These are phyloP conservation scores for Myrmaecium sp. DNA, from an alignment of 2,329 filamentous ascomycete genomes.

Conservation along the genomic window DNA sequence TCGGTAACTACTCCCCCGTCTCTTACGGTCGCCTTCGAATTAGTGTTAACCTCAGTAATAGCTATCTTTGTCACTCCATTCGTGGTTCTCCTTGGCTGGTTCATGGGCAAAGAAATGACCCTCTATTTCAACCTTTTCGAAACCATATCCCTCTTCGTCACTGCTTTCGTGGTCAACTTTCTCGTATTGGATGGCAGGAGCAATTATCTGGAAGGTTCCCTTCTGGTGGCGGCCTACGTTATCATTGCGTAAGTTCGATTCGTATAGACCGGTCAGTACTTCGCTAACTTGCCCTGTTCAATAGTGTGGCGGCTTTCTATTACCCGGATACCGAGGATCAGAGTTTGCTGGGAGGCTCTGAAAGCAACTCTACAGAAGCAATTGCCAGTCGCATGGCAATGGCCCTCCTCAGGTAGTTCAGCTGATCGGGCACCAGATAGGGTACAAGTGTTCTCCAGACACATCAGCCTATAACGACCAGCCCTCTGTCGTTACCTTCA, in stretches of 20 bases:
- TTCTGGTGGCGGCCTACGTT: constrained; percentile 60
- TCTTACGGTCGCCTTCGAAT: constrained; percentile 1
- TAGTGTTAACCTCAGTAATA: constrained; percentile 7
- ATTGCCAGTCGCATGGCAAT: too few relatives aligned
- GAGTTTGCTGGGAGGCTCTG: constrained; percentile 27
- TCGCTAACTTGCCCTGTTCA: constrained; percentile 2
- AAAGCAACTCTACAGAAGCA: too few relatives aligned
- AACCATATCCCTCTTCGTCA: constrained; percentile 60
- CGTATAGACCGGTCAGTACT: background rate
- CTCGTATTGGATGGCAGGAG: constrained; percentile 68
- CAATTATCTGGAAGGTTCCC: constrained; percentile 64
- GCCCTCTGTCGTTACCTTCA: too few relatives aligned
- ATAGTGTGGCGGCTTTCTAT: constrained; percentile 28
- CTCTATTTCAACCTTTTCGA: constrained; percentile 45
- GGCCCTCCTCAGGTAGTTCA: too few relatives aligned
- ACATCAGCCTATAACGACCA: too few relatives aligned
- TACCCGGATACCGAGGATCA: constrained; percentile 26
- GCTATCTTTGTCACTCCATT: constrained; percentile 63
- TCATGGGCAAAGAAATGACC: constrained; percentile 54
- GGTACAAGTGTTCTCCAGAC: too few relatives aligned
- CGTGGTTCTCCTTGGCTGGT: constrained; percentile 64
- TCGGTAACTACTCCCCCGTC: constrained; percentile 21
- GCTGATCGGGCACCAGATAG: too few relatives aligned
- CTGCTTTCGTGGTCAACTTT: constrained; percentile 73
- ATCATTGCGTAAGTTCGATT: constrained; percentile 47